These are phyloP conservation scores for Balansia obtecta DNA, from an alignment of 2,329 filamentous ascomycete species.

Conservation along the genomic window DNA sequence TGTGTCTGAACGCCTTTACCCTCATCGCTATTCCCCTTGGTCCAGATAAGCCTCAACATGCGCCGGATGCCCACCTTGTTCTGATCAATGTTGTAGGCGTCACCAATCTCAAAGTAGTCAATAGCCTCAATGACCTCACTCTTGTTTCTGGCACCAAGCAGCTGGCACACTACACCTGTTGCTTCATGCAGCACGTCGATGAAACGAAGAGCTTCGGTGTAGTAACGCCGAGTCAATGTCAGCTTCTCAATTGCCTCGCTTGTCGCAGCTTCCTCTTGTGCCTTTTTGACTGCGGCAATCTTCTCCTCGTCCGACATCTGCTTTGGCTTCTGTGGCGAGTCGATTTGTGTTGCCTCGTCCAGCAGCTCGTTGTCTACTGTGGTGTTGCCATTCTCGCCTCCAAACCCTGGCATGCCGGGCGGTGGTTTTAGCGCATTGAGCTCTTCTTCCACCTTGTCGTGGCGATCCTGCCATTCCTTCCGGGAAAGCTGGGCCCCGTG, in stretches of 20 bases:
- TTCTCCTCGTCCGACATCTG: conserved; percentile 72
- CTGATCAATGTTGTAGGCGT: conserved; percentile 92
- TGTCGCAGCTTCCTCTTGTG: conserved; percentile 75
- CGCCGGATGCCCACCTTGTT: conserved; percentile 84
- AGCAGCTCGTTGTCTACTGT: conserved; percentile 67
- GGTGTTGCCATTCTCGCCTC: conserved; percentile 51
- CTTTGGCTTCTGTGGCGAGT: conserved; percentile 51
- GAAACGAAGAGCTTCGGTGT: conserved; percentile 84
- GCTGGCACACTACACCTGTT: conserved; percentile 68
- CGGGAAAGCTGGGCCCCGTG: conserved; percentile 77
- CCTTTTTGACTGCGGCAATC: conserved; percentile 60
- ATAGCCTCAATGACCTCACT: conserved; percentile 98
- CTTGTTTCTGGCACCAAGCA: conserved; percentile 92
- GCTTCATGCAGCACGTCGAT: conserved; percentile 83
- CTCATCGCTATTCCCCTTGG: conserved; percentile 97
- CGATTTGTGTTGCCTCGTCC: conserved; percentile 78
- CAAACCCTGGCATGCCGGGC: conserved; percentile 49
- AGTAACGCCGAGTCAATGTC: conserved; percentile 79
- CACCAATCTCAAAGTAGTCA: conserved; percentile 92
- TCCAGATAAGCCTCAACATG: conserved; percentile 97
- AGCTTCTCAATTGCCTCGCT: conserved; percentile 81
- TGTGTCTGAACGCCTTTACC: conserved; percentile 96
- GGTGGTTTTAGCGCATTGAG: conserved; percentile 73
- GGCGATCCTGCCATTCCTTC: conserved; percentile 72
- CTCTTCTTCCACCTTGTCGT: conserved; percentile 74